These are phyloP conservation scores for Rhynchosporium secalis DNA, from an alignment of 2,329 filamentous ascomycete genomes.

Conservation along the genomic window DNA sequence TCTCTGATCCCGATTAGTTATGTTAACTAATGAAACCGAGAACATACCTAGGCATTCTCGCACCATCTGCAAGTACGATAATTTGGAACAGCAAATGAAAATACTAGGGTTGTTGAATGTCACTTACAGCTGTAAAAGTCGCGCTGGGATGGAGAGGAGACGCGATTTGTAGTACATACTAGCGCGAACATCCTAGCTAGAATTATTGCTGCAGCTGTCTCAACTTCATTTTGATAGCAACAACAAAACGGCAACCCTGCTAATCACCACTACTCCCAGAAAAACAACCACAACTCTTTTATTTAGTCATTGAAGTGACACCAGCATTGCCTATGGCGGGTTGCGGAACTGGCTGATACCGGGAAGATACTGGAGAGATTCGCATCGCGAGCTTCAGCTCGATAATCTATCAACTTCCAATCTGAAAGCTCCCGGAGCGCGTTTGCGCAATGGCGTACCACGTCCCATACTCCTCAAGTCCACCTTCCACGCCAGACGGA, in stretches of 20 bases:
- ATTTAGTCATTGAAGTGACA: too few species aligned
- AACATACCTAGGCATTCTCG: constrained; percentile 41
- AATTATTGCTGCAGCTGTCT: too few species aligned
- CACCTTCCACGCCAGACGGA: constrained; percentile 41
- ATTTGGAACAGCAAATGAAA: background rate
- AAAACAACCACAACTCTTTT: background rate
- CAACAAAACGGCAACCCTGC: background rate
- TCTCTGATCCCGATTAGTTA: constrained; percentile 59
- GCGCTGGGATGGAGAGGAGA: constrained; percentile 2
- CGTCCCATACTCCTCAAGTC: constrained; percentile 37
- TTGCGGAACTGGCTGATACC: too few species aligned
- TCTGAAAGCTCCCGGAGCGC: background rate
- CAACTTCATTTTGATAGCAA: too few species aligned
- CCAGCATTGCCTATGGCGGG: too few species aligned
- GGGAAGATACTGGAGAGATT: background rate
- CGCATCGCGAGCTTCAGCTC: background rate
- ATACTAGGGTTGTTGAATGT: background rate
- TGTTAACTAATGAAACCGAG: background rate
- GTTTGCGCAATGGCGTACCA: constrained; percentile 25
- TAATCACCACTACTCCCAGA: background rate
- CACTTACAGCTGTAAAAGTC: constrained; percentile 2
- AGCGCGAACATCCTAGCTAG: too few species aligned
- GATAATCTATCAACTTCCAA: background rate
- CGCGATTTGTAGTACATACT: constrained; percentile 12
- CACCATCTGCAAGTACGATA: constrained; percentile 27